These are phyloP conservation scores for Cynanchum wilfordii DNA, from an alignment of 257 asterid genomes.

Conservation along the genomic window DNA sequence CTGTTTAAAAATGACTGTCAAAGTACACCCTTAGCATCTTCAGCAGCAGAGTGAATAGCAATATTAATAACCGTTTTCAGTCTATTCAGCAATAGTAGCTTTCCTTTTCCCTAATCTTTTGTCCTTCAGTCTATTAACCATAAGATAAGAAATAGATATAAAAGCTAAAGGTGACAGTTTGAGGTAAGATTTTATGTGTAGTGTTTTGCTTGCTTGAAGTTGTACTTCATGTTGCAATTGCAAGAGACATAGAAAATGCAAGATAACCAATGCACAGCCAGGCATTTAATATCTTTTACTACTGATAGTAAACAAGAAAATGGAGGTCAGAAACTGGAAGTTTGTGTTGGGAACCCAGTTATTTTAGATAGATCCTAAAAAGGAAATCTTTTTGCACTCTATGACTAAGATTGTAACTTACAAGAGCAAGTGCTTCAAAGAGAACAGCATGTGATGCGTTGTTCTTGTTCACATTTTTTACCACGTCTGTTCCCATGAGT, in stretches of 20 bases:
- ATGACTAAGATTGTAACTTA: constrained; percentile 29
- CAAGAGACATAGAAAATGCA: not conserved
- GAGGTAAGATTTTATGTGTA: no score
- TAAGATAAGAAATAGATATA: not conserved
- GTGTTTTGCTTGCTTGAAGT: not conserved
- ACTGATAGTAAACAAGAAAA: not conserved
- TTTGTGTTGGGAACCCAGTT: not conserved
- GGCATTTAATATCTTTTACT: not conserved
- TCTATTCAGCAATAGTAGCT: not conserved
- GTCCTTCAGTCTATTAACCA: not conserved
- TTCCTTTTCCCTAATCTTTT: not conserved
- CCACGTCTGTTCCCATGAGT: constrained; percentile 98
- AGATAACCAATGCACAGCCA: not conserved
- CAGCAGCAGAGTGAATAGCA: not conserved
- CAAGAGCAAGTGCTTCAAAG: constrained; percentile 99
- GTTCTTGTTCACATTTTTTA: constrained; percentile 98
- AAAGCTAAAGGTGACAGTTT: not conserved
- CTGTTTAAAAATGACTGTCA: no score
- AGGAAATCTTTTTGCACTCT: constrained; percentile 16
- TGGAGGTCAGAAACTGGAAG: not conserved
- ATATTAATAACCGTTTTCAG: not conserved
- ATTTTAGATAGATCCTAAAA: not conserved
- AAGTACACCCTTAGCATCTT: no score
- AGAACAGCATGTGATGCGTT: constrained; percentile 99
- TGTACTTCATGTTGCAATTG: not conserved